These are phyloP conservation scores for Theobroma cacao DNA, from an alignment of 345 rosid species.

Conservation along the genomic window DNA sequence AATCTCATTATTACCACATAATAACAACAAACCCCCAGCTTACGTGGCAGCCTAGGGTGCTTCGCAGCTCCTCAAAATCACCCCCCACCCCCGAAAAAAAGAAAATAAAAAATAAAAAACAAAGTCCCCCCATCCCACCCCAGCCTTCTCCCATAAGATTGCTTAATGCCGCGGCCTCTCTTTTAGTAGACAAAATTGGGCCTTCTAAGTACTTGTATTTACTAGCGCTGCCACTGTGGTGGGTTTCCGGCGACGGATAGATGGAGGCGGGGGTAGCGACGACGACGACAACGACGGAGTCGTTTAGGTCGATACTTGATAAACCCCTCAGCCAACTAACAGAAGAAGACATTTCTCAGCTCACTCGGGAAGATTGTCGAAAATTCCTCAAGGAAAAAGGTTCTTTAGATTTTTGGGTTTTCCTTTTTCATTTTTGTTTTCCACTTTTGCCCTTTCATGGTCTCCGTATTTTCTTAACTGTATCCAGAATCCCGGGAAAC, in stretches of 20 bases:
- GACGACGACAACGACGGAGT: background rate
- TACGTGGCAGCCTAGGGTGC: slow-evolving; percentile 96
- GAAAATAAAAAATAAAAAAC: background rate
- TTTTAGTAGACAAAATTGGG: slow-evolving; percentile 11
- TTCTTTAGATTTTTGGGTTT: slow-evolving; percentile 1
- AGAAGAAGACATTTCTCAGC: slow-evolving; percentile 96
- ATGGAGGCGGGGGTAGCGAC: slow-evolving; percentile 49
- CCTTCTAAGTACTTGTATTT: slow-evolving; percentile 23
- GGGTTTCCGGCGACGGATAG: slow-evolving; percentile 19
- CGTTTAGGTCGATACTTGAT: slow-evolving; percentile 65
- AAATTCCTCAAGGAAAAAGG: slow-evolving; percentile 90
- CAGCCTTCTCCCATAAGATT: slow-evolving; percentile 7
- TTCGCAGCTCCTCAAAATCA: slow-evolving; percentile 30
- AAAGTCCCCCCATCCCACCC: slow-evolving; percentile 1
- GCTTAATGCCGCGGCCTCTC: slow-evolving; percentile 4
- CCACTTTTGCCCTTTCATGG: slow-evolving; percentile 28
- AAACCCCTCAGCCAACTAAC: slow-evolving; percentile 78
- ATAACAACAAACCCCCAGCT: slow-evolving; percentile 15
- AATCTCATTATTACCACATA: slow-evolving; percentile 32
- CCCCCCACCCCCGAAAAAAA: slow-evolving; percentile 21
- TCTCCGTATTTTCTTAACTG: slow-evolving; percentile 29
- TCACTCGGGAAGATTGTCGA: slow-evolving; percentile 96
- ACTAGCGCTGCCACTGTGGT: slow-evolving; percentile 36
- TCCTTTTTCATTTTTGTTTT: background rate
- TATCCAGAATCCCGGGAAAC: slow-evolving; percentile 13